Conservation (phyloP, 345 rosid species). For the Litchi chinensis region DNA sequence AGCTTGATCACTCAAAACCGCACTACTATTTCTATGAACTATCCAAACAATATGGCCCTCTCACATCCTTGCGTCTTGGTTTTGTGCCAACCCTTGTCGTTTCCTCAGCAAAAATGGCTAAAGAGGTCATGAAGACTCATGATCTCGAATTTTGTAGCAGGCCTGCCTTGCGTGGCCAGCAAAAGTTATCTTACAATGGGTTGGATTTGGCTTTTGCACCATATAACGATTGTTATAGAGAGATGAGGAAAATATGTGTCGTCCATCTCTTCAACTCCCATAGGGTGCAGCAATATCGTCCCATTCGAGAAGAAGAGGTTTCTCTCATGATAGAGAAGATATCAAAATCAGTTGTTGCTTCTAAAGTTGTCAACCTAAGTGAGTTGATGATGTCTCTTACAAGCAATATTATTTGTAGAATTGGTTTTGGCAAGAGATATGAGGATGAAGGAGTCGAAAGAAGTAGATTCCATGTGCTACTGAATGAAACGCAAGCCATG, state of each 20-base stretch:
- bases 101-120: conserved; percentile 47
- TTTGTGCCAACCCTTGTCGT: conserved; percentile 33
- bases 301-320: conserved; percentile 48
- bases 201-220: conserved; percentile 39
- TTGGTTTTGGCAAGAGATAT: conserved; percentile 47
- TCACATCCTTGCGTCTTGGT: conserved; percentile 47
- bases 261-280: conserved; percentile 40
- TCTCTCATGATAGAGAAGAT: conserved; percentile 30
- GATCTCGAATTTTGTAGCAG: conserved; percentile 51
- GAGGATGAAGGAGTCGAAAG: conserved; percentile 27
- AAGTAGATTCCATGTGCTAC: conserved; percentile 28
- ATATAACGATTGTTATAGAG: conserved; percentile 42
- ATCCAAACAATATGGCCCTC: conserved; percentile 52
- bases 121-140: conserved; percentile 40
- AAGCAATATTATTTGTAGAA: conserved; percentile 30
- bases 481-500: conserved; percentile 36
- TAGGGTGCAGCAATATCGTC: conserved; percentile 34
- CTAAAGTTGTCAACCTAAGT: conserved; percentile 29
- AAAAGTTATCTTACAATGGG: conserved; percentile 46
- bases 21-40: conserved; percentile 40
- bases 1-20: conserved; percentile 25
- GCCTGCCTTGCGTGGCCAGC: conserved; percentile 31
- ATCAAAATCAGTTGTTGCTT: background rate
- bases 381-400: conserved; percentile 29
- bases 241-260: conserved; percentile 38